Base-by-base conservation (phyloP, 148 eudicot genomes). In the Polygonum aviculare region DNA sequence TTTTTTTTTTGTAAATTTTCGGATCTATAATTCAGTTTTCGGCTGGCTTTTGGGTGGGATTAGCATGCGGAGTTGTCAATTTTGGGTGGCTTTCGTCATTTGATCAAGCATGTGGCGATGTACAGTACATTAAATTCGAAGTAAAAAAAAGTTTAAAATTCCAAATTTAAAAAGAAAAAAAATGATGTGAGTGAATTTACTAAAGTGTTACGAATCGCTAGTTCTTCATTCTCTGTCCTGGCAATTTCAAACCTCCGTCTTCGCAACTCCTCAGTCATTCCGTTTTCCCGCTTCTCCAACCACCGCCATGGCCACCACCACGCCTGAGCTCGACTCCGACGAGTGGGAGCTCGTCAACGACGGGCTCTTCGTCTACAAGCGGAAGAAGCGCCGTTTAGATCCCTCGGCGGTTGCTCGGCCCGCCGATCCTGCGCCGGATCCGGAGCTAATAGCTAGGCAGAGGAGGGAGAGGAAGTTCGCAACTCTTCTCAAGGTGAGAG, bases 311-410 rank as follows among this genome's bases (percentile, higher is more conserved):
- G 9, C 73, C 26, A 44, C 77, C 35, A 35, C 76, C 2, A 41
- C 31, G 31, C 31, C 77, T 14, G 79, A 47, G 3, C 54, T 26
- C 18, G 81, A 86, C 4, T 79, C 85, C 33, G 83, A 80, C 77
- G 96, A 91, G 1, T 89, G 91, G 92, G 92, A 89, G 67, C 33
- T 87, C 26, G 69, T 88, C 47, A 82, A 85, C 83, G 90, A 84
- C 84, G 92, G 85, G 12, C 92, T 88, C 59, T 86, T 91, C 82
- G 87, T 89, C 41, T 86, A 81, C 92, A 83, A 81, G 83, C 90
- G 91, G 57, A 81, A 81, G 79, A 87, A 85, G 63, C 91, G 89
- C 55, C 89, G 80, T 48, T 75, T 79, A 16, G 85, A 88, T 77
- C 81, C 82, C 39, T 45, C 85, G 71, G 41, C 83, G 14, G 11